Conservation (phyloP, 345 rosid genomes). For the Pugionium dolabratum region DNA sequence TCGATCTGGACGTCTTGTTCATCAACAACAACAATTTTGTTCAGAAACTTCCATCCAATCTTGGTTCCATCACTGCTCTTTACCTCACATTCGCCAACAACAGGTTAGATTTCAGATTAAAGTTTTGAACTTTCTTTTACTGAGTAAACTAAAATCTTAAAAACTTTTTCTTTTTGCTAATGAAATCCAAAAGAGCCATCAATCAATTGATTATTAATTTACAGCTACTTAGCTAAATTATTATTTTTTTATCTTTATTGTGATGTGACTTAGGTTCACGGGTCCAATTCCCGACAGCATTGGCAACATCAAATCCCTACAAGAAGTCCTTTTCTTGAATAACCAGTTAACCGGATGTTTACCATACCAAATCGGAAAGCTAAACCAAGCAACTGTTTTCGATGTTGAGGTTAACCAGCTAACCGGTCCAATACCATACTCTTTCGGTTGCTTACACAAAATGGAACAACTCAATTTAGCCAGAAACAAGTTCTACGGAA, state of each 20-base stretch:
- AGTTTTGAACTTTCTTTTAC: background rate
- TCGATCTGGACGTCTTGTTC: conserved; percentile 63
- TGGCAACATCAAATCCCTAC: conserved; percentile 44
- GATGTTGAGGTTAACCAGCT: conserved; percentile 58
- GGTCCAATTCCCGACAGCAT: conserved; percentile 66
- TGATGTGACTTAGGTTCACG: conserved; percentile 43
- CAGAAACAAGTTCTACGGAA: conserved; percentile 56
- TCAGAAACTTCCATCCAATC: conserved; percentile 46
- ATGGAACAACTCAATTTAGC: conserved; percentile 73
- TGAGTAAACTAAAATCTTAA: background rate
- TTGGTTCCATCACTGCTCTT: conserved; percentile 53
- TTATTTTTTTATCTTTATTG: conserved; percentile 5
- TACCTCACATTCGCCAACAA: conserved; percentile 82
- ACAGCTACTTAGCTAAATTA: background rate
- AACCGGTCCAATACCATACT: conserved; percentile 67
- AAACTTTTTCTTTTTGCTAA: too few relatives aligned
- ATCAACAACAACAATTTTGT: conserved; percentile 67
- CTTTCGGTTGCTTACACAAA: conserved; percentile 60
- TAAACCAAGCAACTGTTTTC: conserved; percentile 55
- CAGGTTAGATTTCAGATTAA: conserved; percentile 31
- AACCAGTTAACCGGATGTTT: conserved; percentile 76
- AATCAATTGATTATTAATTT: too few relatives aligned
- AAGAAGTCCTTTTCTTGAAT: conserved; percentile 69
- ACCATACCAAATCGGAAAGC: conserved; percentile 68
- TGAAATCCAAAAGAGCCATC: background rate